A percentile compares a stretch with the other conserved stretches of the same genome.
Conservation (phyloP, 495 filamentous ascomycete species). For the Penicillium manginii region DNA sequence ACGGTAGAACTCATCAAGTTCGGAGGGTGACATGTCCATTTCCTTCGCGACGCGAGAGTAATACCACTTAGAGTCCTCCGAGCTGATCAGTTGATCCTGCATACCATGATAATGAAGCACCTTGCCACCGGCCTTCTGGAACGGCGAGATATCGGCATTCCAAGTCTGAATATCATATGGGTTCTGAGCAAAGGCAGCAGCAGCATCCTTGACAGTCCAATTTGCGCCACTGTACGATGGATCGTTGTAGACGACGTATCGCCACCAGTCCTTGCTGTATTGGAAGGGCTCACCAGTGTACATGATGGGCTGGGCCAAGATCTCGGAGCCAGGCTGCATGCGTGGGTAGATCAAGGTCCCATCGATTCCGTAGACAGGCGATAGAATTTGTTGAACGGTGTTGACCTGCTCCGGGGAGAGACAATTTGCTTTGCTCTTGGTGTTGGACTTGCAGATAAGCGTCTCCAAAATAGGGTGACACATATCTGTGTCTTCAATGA, state of each 20-base stretch:
- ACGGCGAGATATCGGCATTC: conserved; percentile 49
- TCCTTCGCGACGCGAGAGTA: conserved; percentile 48
- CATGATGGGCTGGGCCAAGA: conserved; percentile 25
- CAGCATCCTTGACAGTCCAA: conserved; percentile 41
- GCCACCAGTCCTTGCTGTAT: conserved; percentile 52
- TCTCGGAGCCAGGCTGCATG: conserved; percentile 51
- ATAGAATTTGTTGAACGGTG: conserved; percentile 58
- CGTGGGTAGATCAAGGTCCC: conserved; percentile 60
- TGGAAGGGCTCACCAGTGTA: conserved; percentile 40
- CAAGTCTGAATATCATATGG: conserved; percentile 55
- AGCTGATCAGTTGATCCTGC: conserved; percentile 50
- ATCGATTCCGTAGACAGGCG: conserved; percentile 52
- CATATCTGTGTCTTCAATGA: conserved; percentile 63
- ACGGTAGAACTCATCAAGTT: conserved; percentile 61
- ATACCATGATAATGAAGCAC: conserved; percentile 55
- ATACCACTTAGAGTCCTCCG: conserved; percentile 46
- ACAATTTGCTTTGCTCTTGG: conserved; percentile 45
- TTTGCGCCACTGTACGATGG: conserved; percentile 41
- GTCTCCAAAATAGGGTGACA: conserved; percentile 59
- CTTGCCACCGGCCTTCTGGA: conserved; percentile 45
- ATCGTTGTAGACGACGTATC: conserved; percentile 58
- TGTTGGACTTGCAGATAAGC: conserved; percentile 52
- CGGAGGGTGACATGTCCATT: conserved; percentile 40
- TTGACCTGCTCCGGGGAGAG: conserved; percentile 59
- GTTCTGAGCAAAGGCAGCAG: conserved; percentile 31